Conservation (phyloP, 2,329 filamentous ascomycete genomes). For the Fonsecaea nubica region DNA sequence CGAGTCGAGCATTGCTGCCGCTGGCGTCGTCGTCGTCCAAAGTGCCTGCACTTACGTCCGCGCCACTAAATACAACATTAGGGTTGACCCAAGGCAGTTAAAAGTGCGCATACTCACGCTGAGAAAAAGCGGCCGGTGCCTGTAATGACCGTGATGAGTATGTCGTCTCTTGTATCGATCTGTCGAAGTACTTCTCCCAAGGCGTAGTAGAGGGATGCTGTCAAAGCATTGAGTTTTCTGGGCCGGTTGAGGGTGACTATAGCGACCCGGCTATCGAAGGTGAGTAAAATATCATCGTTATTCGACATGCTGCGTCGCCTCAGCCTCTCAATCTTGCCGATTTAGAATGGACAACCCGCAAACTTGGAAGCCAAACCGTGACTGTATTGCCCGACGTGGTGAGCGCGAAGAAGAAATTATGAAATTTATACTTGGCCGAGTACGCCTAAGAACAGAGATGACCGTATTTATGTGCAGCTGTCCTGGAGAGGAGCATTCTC, state of each 20-base stretch:
- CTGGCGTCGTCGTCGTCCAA: neutral
- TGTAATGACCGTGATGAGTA: constrained; percentile 82
- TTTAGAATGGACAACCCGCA: neutral
- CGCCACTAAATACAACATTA: constrained; percentile 8
- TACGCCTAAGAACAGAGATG: no score
- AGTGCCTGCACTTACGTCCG: neutral
- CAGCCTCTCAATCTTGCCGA: neutral
- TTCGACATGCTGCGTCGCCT: neutral
- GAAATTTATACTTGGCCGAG: no score
- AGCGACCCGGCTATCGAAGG: constrained; percentile 55
- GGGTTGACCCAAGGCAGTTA: neutral
- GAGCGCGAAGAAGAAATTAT: no score
- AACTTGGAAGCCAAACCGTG: no score
- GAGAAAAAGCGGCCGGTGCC: constrained; percentile 84
- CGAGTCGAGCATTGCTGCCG: neutral
- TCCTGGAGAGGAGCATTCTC: no score
- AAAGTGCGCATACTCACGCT: constrained; percentile 63
- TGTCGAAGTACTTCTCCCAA: constrained; percentile 75
- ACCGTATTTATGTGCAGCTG: no score
- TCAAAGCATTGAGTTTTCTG: constrained; percentile 85
- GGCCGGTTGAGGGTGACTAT: constrained; percentile 84
- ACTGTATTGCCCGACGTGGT: no score
- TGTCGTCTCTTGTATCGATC: constrained; percentile 76
- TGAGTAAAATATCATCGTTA: neutral
- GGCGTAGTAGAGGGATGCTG: constrained; percentile 73